A percentile compares a stretch with the other conserved stretches of the same genome.
These are phyloP conservation scores for Penicillium maclennaniae DNA, from an alignment of 495 filamentous ascomycete genomes.

Conservation along the genomic window DNA sequence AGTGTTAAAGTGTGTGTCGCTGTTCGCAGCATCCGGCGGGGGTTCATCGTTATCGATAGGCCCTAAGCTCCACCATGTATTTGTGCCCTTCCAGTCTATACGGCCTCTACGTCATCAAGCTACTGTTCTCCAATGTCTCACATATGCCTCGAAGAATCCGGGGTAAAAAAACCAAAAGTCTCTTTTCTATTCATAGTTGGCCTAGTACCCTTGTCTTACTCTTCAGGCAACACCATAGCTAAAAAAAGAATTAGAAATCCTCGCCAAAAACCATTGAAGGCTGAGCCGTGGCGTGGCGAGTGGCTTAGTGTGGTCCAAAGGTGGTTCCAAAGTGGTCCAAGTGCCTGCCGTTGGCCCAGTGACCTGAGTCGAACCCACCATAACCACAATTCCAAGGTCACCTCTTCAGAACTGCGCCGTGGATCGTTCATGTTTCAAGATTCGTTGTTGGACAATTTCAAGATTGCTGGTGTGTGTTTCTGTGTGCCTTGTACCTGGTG, in stretches of 20 bases:
- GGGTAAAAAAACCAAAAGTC: background rate
- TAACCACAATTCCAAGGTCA: constrained; percentile 4
- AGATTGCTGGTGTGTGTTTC: too few relatives aligned
- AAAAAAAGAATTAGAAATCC: background rate
- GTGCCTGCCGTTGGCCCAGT: constrained; percentile 36
- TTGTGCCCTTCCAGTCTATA: background rate
- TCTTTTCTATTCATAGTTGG: background rate
- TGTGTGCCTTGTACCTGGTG: background rate
- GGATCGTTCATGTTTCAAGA: constrained; percentile 11
- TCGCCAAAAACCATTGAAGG: background rate
- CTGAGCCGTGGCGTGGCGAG: background rate
- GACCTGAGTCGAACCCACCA: constrained; percentile 14
- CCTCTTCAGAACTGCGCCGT: constrained; percentile 2
- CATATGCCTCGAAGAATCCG: background rate
- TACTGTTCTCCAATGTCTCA: background rate
- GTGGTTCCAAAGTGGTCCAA: background rate
- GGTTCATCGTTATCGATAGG: constrained; percentile 5
- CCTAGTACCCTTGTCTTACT: too few relatives aligned
- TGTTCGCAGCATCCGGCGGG: background rate
- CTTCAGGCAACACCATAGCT: background rate
- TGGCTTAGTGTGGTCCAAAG: background rate
- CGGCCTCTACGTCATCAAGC: background rate
- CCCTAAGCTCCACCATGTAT: background rate
- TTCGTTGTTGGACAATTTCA: too few relatives aligned
- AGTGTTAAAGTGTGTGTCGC: background rate